Evolutionary conservation across 2,329 filamentous ascomycete genomes (phyloP), one percentile per base, ranked within the genome.

Genomic region (Dryadomyces quercivorus): DNA sequence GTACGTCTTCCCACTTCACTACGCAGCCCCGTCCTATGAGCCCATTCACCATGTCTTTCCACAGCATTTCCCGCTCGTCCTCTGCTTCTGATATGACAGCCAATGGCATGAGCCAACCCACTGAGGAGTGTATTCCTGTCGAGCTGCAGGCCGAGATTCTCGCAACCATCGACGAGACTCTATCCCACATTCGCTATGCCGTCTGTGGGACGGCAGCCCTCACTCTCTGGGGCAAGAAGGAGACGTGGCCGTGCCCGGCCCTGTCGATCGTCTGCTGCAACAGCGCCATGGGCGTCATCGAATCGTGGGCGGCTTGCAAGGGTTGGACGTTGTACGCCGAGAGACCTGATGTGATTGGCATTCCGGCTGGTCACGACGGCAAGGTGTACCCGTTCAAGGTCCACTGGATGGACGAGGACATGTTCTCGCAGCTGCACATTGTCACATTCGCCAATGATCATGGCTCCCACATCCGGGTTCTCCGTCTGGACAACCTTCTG

Each of bases 171-270:
- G 66, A 71, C 55, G 50, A 51, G 0, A 63, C 67, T 5, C 67
- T 80, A 20, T 59, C 61, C 18, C 70, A 75, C 61, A 66, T 74
- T 1, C 70, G 67, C 20, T 78, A 76, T 61, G 70, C 70, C 12
- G 67, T 80, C 45, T 69, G 65, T 59, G 76, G 76, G 21, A 65
- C 68, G 21, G 67, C 68, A 0, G 74, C 74, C 13, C 65, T 79
- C 56, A 60, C 65, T 3, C 67, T 71, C 49, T 72, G 75, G 65
- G 75, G 73, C 45, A n/a, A 43, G 26, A 16, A 21, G 38, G 48
- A 50, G 10, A 20, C 26, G 26, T 4, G 8, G 18, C 36, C 38
- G n/a, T 20, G 9, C 20, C 50, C 50, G 13, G 12, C n/a, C 12
- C 44, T 56, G 1, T 50, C 63, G 45, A 65, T 79, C 53, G 48